phyloP scores from a whole-genome alignment of 352 stramenopile genomes.

The Globisporangium echinulatum region DNA sequence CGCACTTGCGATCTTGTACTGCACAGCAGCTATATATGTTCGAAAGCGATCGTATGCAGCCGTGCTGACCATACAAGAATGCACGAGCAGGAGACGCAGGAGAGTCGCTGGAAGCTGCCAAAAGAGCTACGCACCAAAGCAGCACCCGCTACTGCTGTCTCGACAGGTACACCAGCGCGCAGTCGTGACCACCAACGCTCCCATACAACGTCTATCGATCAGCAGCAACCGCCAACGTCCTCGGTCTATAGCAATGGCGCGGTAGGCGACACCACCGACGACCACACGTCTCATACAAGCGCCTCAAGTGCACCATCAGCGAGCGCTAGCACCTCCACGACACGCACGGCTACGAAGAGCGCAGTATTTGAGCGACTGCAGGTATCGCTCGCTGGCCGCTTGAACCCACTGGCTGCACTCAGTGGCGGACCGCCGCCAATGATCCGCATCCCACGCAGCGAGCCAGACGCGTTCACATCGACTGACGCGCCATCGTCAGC shows the following conservation, averaged over 20 bases:
- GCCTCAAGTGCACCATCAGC: not conserved
- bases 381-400: slow-evolving; percentile 39
- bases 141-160: not conserved
- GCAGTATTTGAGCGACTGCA: slow-evolving; percentile 46
- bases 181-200: not conserved
- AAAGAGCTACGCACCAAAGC: slow-evolving; percentile 8
- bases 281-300: not conserved
- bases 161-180: not conserved
- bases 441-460: slow-evolving; percentile 19
- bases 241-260: no score
- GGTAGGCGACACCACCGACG: no score
- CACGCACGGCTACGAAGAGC: slow-evolving; percentile 13
- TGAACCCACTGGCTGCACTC: slow-evolving; percentile 17
- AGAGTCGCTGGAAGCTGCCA: slow-evolving; percentile 60
- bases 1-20: not conserved
- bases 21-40: not conserved
- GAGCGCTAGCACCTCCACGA: not conserved
- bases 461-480: not conserved
- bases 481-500: no score
- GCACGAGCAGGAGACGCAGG: slow-evolving; percentile 28
- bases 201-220: no score
- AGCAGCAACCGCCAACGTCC: no score
- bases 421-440: slow-evolving; percentile 22
- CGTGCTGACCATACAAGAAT: not conserved
- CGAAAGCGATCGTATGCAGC: not conserved